phyloP scores from a whole-genome alignment of 2,329 filamentous ascomycete genomes.

The Zalaria obscura region DNA sequence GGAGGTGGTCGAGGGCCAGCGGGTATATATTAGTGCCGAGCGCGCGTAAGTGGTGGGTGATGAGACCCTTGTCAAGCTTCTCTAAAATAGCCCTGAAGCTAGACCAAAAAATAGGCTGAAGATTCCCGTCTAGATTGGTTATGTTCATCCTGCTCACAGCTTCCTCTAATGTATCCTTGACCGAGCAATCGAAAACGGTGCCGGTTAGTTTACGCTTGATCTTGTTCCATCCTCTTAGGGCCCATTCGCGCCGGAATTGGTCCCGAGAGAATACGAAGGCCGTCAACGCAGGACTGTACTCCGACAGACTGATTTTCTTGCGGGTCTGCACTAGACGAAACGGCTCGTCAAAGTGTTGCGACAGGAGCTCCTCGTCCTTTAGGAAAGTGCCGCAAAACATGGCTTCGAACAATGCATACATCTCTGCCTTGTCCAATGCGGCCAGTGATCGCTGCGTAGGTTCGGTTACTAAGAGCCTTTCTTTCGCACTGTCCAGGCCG shows the following conservation, averaged over 20 bases:
- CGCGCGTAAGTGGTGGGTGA: conserved; percentile 63
- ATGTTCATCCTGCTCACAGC: conserved; percentile 50
- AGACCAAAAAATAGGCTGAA: conserved; percentile 65
- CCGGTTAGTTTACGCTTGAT: conserved; percentile 49
- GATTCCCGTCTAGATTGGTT: conserved; percentile 34
- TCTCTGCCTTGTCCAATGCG: conserved; percentile 42
- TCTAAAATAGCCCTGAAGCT: conserved; percentile 62
- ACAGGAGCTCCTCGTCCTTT: conserved; percentile 36
- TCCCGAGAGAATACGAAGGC: conserved; percentile 71
- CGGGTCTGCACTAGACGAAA: conserved; percentile 70
- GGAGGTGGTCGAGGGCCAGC: conserved; percentile 50
- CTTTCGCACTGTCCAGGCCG: conserved; percentile 27
- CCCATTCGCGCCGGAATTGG: conserved; percentile 50
- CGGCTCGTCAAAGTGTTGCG: conserved; percentile 60
- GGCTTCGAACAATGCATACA: conserved; percentile 76
- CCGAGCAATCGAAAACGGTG: conserved; percentile 75
- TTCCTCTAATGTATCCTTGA: conserved; percentile 56
- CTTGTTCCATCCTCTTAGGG: conserved; percentile 51
- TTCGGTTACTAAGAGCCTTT: conserved; percentile 28
- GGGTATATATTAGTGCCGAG: conserved; percentile 58
- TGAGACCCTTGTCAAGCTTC: conserved; percentile 56
- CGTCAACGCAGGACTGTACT: conserved; percentile 68
- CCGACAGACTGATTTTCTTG: conserved; percentile 61
- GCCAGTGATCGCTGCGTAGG: conserved; percentile 35
- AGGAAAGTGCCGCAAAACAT: conserved; percentile 75